A percentile compares a stretch with the other conserved stretches of the same genome.
These are phyloP conservation scores for Trichoderma sp. DNA, from an alignment of 2,329 filamentous ascomycete genomes.

Conservation along the genomic window DNA sequence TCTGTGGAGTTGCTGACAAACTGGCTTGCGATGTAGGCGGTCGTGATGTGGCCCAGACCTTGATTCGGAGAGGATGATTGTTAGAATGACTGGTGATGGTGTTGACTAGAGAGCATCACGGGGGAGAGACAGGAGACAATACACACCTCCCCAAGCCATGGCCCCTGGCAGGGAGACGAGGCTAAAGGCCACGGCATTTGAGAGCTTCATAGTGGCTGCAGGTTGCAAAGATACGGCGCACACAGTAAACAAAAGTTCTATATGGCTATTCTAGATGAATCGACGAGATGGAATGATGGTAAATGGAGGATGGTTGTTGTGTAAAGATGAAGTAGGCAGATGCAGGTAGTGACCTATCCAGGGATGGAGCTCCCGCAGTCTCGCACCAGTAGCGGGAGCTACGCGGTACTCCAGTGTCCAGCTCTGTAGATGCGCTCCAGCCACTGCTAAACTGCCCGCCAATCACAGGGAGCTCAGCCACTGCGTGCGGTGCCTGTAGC, in stretches of 20 bases:
- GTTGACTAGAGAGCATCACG: not conserved
- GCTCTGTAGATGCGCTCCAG: not conserved
- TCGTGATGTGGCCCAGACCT: conserved; percentile 64
- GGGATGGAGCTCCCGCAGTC: not conserved
- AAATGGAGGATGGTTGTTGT: not conserved
- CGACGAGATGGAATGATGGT: not conserved
- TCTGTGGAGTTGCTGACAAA: conserved; percentile 58
- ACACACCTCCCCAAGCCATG: conserved; percentile 44
- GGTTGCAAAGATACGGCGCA: not conserved
- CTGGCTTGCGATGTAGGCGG: conserved; percentile 60
- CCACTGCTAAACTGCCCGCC: not conserved
- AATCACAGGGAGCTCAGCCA: conserved; percentile 2
- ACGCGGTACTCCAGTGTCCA: too few species aligned
- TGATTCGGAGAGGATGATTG: not conserved
- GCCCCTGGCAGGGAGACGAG: conserved; percentile 35
- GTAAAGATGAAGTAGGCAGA: too few species aligned
- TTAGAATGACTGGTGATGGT: not conserved
- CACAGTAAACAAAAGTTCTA: not conserved
- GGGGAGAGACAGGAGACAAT: not conserved
- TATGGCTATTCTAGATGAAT: not conserved
- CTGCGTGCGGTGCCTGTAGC: not conserved
- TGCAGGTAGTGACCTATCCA: not conserved
- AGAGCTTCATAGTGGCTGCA: conserved; percentile 33
- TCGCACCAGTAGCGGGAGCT: not conserved
- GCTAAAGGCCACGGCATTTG: conserved; percentile 29